Evolutionary conservation across 176 grass and related monocot genomes (phyloP).

Genomic region (Olyra latifolia): DNA sequence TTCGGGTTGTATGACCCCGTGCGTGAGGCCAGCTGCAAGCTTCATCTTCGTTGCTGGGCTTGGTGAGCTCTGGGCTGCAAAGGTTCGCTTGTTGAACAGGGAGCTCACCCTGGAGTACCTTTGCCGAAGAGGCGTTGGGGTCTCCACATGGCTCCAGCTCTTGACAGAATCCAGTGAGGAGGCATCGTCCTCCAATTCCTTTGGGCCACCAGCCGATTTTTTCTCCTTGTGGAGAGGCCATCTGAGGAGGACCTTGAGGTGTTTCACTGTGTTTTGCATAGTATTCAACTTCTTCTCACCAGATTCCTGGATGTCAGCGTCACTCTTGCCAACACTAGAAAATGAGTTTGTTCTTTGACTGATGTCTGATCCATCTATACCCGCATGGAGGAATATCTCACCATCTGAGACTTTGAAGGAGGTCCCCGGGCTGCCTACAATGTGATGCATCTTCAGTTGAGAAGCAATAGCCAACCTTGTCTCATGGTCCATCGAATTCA

Average conservation of each 20-base stretch:
- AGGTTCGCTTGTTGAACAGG: slow-evolving; percentile 60
- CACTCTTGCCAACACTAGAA: slow-evolving; percentile 50
- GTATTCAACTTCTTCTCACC: slow-evolving; percentile 59
- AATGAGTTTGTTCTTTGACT: slow-evolving; percentile 61
- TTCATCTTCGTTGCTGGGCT: slow-evolving; percentile 54
- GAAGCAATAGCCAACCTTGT: slow-evolving; percentile 60
- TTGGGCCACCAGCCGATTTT: slow-evolving; percentile 33
- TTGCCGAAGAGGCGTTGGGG: slow-evolving; percentile 71
- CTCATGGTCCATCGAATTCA: slow-evolving; percentile 56
- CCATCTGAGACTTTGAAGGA: slow-evolving; percentile 77
- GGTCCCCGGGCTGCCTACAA: slow-evolving; percentile 73
- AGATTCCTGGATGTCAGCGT: slow-evolving; percentile 34
- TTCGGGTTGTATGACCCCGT: slow-evolving; percentile 44
- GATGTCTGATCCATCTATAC: slow-evolving; percentile 40
- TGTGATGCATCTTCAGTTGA: slow-evolving; percentile 68
- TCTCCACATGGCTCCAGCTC: slow-evolving; percentile 58
- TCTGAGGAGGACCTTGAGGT: slow-evolving; percentile 62
- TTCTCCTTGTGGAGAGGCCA: slow-evolving; percentile 70
- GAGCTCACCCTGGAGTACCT: slow-evolving; percentile 63
- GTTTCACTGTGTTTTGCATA: slow-evolving; percentile 52
- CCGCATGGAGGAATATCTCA: slow-evolving; percentile 74
- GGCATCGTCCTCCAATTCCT: slow-evolving; percentile 45
- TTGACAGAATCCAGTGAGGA: slow-evolving; percentile 62
- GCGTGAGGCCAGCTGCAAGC: slow-evolving; percentile 35
- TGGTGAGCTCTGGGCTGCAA: slow-evolving; percentile 45